Conservation (phyloP, 768 basidiomycete genomes). For the Suillus clintonianus region DNA sequence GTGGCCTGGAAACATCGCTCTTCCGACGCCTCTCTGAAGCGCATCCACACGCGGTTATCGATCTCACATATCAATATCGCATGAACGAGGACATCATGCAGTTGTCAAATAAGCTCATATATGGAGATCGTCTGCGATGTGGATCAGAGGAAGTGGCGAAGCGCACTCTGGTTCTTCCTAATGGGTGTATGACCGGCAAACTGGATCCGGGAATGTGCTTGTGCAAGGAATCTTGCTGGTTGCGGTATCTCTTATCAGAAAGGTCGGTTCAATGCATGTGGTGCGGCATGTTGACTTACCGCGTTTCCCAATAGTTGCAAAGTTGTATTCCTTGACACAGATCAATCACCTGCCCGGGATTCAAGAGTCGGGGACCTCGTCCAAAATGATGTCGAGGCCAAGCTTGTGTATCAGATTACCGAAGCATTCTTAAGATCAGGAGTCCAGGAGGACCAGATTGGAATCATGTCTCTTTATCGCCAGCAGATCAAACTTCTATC, state of each 20-base stretch:
- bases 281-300: neutral
- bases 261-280: slow-evolving; percentile 44
- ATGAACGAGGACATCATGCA: slow-evolving; percentile 98
- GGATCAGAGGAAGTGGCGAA: slow-evolving; percentile 74
- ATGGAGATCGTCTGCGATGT: slow-evolving; percentile 73
- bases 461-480: slow-evolving; percentile 88
- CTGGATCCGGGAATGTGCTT: slow-evolving; percentile 32
- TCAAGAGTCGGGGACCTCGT: slow-evolving; percentile 85
- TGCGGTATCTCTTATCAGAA: slow-evolving; percentile 61
- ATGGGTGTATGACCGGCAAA: slow-evolving; percentile 41
- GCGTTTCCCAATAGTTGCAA: slow-evolving; percentile 57
- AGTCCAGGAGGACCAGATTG: slow-evolving; percentile 70
- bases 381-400: slow-evolving; percentile 85
- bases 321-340: slow-evolving; percentile 95
- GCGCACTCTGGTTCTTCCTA: slow-evolving; percentile 55
- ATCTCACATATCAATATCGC: slow-evolving; percentile 87
- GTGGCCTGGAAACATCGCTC: slow-evolving; percentile 86
- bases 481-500: slow-evolving; percentile 93
- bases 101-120: slow-evolving; percentile 86
- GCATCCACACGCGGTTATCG: slow-evolving; percentile 82
- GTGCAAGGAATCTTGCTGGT: slow-evolving; percentile 62
- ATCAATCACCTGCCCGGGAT: slow-evolving; percentile 74
- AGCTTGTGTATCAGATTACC: slow-evolving; percentile 64
- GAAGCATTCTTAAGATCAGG: slow-evolving; percentile 68
- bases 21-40: slow-evolving; percentile 88